Percentiles rank a stretch among this genome's conserved stretches.
These are phyloP conservation scores for Calonectria montana DNA, from an alignment of 2,329 filamentous ascomycete genomes.

Conservation along the genomic window DNA sequence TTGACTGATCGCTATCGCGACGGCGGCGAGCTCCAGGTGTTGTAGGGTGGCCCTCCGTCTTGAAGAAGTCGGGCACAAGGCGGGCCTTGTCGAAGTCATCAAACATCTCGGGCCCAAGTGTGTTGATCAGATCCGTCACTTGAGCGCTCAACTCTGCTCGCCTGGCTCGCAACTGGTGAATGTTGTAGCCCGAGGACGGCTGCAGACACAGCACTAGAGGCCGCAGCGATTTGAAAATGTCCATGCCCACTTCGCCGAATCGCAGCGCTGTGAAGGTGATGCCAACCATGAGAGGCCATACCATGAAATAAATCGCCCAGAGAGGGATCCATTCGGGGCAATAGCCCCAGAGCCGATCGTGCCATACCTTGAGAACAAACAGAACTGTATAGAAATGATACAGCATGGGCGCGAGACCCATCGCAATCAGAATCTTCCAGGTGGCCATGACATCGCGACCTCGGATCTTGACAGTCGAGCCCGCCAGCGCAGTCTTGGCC, in stretches of 20 bases:
- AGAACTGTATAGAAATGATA: constrained; percentile 85
- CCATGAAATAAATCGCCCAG: constrained; percentile 79
- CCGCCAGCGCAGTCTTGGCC: constrained; percentile 84
- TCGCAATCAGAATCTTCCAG: constrained; percentile 91
- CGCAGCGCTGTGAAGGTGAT: constrained; percentile 94
- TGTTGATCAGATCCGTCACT: constrained; percentile 94
- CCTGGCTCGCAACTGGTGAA: constrained; percentile 79
- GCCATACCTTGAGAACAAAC: constrained; percentile 81
- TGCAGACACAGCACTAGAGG: constrained; percentile 88
- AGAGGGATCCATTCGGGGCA: constrained; percentile 84
- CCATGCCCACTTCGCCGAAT: constrained; percentile 98
- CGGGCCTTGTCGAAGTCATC: constrained; percentile 90
- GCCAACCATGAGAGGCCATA: constrained; percentile 84
- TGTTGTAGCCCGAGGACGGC: constrained; percentile 84
- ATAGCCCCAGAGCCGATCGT: constrained; percentile 84
- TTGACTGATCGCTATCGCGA: constrained; percentile 63
- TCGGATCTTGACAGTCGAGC: constrained; percentile 88
- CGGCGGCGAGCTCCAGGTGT: constrained; percentile 46
- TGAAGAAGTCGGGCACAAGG: constrained; percentile 70
- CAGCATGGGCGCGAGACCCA: constrained; percentile 83
- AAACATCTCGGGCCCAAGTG: constrained; percentile 94
- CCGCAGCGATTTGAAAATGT: constrained; percentile 93
- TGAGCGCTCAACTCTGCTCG: constrained; percentile 81
- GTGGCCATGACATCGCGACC: constrained; percentile 92
- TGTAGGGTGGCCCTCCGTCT: constrained; percentile 43